A percentile compares a stretch with the other conserved stretches of the same genome.
These are phyloP conservation scores for Cymbopogon citratus DNA, from an alignment of 176 grass and related monocot species.

Conservation along the genomic window DNA sequence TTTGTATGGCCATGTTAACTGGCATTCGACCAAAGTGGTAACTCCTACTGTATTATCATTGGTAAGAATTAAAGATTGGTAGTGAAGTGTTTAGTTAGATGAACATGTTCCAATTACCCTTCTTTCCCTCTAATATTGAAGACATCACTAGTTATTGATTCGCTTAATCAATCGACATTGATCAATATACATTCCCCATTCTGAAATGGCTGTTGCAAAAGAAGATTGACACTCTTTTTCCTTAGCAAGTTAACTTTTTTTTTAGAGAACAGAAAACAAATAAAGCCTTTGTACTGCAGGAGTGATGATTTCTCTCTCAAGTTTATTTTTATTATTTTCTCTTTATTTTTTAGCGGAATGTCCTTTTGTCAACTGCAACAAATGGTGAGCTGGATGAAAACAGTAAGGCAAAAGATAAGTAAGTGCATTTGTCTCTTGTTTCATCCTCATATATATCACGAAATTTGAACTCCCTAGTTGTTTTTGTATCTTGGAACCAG, in stretches of 20 bases:
- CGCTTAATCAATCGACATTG: background rate
- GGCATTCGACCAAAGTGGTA: constrained; percentile 6
- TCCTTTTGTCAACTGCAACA: too few relatives aligned
- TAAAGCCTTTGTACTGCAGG: background rate
- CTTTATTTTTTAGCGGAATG: too few relatives aligned
- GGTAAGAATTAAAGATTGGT: background rate
- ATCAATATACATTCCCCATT: background rate
- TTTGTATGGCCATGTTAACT: constrained; percentile 4
- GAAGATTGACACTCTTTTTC: background rate
- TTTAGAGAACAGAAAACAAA: background rate
- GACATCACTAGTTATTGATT: background rate
- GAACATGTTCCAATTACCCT: background rate
- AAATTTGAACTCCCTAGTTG: too few relatives aligned
- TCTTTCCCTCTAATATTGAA: background rate
- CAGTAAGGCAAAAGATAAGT: too few relatives aligned
- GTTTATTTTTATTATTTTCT: too few relatives aligned
- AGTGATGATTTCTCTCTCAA: too few relatives aligned
- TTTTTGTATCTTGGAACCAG: too few relatives aligned
- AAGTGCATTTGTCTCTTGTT: too few relatives aligned
- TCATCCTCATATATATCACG: too few relatives aligned
- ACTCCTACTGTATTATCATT: background rate
- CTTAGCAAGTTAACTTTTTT: background rate
- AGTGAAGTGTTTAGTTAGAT: background rate
- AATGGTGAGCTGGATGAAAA: too few relatives aligned
- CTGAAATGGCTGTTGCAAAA: background rate